phyloP scores from a whole-genome alignment of 768 basidiomycete genomes.

The Collybia nuda region DNA sequence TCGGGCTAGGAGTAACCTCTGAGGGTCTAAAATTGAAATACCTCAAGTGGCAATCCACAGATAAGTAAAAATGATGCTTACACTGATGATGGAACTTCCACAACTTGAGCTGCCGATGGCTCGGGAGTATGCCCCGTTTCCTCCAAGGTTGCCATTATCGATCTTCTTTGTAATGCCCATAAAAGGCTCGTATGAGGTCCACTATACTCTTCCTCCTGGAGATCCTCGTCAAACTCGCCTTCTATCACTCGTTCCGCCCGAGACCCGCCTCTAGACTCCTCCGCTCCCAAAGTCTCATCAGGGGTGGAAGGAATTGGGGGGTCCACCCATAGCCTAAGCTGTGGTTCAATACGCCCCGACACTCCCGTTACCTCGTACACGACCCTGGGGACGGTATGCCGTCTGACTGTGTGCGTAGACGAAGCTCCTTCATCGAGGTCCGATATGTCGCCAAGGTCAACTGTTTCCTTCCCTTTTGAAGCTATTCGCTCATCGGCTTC shows the following conservation, averaged over 20 bases:
- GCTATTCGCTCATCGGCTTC: constrained; percentile 12
- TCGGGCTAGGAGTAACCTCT: too few species aligned
- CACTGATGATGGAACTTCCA: constrained; percentile 3
- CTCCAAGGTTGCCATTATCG: not conserved
- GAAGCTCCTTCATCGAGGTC: not conserved
- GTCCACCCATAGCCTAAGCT: constrained; percentile 51
- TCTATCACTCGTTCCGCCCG: constrained; percentile 1
- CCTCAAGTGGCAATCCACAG: not conserved
- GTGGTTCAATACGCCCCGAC: constrained; percentile 53
- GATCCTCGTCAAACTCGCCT: constrained; percentile 9
- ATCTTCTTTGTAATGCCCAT: constrained; percentile 21
- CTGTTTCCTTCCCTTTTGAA: constrained; percentile 18
- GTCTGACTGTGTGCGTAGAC: not conserved
- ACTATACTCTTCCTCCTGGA: not conserved
- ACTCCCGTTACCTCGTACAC: constrained; percentile 57
- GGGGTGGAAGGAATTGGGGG: constrained; percentile 13
- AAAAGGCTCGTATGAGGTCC: constrained; percentile 15
- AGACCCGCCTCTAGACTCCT: constrained; percentile 2
- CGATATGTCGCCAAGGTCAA: constrained; percentile 1
- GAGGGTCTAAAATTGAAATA: too few species aligned
- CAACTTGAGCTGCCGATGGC: not conserved
- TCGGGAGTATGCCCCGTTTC: not conserved
- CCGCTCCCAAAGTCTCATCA: constrained; percentile 13
- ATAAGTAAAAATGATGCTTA: constrained; percentile 3
- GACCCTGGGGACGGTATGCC: constrained; percentile 24